Evolutionary conservation across 192 early-diverging fungal genomes (phyloP).

Genomic region (Umbelopsis isabellina): DNA sequence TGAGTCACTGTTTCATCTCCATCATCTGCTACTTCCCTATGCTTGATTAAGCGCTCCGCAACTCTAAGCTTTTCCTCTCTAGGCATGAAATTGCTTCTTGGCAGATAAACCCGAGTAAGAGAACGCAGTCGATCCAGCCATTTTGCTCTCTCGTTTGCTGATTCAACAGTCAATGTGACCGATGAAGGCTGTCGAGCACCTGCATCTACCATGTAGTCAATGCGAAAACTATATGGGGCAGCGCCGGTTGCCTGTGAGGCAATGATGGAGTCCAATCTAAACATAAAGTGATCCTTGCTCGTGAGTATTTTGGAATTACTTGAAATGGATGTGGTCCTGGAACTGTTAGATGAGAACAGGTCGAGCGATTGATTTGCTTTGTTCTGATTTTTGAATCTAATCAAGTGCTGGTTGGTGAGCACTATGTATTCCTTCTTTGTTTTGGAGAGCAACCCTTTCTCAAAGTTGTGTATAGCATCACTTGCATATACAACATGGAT

Average conservation of each 20-base stretch:
- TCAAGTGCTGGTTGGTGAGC: slow-evolving; percentile 33
- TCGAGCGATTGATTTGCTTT: slow-evolving; percentile 33
- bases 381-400: slow-evolving; percentile 31
- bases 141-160: slow-evolving; percentile 16
- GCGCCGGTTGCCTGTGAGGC: slow-evolving; percentile 26
- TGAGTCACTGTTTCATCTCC: slow-evolving; percentile 28
- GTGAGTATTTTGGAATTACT: not conserved
- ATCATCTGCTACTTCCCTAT: slow-evolving; percentile 24
- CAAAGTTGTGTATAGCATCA: slow-evolving; percentile 23
- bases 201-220: slow-evolving; percentile 32
- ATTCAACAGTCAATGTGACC: slow-evolving; percentile 18
- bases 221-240: slow-evolving; percentile 25
- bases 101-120: slow-evolving; percentile 7
- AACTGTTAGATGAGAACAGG: slow-evolving; percentile 18
- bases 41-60: slow-evolving; percentile 26
- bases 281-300: slow-evolving; percentile 10
- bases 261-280: slow-evolving; percentile 19
- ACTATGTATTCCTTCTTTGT: slow-evolving; percentile 36
- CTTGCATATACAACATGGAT: slow-evolving; percentile 35
- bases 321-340: slow-evolving; percentile 1
- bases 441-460: slow-evolving; percentile 10
- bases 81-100: slow-evolving; percentile 12
- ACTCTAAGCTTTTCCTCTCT: slow-evolving; percentile 17
- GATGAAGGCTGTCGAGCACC: slow-evolving; percentile 3
- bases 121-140: slow-evolving; percentile 35